phyloP scores from a whole-genome alignment of 805 yeast species.

The Pichia deserticola region DNA sequence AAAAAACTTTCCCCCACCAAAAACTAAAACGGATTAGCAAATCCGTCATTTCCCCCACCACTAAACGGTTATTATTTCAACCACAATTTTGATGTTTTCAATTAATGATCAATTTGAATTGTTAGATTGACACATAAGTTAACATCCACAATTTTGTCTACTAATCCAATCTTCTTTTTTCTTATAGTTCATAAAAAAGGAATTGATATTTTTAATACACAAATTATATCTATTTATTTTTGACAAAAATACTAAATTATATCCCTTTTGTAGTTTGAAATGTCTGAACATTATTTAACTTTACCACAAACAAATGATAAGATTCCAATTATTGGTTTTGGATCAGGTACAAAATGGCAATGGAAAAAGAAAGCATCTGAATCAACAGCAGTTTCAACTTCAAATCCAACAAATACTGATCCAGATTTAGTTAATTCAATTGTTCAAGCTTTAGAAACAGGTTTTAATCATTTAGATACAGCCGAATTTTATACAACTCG shows the following conservation, averaged over 20 bases:
- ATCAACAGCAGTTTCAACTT: constrained; percentile 13
- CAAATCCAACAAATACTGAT: constrained; percentile 14
- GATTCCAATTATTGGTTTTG: constrained; percentile 30
- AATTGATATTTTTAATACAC: too few relatives aligned
- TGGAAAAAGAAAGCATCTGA: constrained; percentile 25
- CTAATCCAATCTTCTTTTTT: not conserved
- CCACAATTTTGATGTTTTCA: too few relatives aligned
- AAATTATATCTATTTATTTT: too few relatives aligned
- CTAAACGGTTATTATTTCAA: too few relatives aligned
- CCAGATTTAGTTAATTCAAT: constrained; percentile 39
- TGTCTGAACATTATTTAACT: constrained; percentile 18
- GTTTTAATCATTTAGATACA: constrained; percentile 55
- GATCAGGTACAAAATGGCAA: constrained; percentile 56
- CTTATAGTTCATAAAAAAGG: too few relatives aligned
- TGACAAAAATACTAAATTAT: not conserved
- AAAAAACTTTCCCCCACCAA: too few relatives aligned
- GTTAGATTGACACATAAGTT: too few relatives aligned
- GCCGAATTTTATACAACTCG: constrained; percentile 59
- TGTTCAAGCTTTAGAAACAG: constrained; percentile 38
- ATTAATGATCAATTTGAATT: too few relatives aligned
- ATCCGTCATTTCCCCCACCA: too few relatives aligned
- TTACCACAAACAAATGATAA: constrained; percentile 13
- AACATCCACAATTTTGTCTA: not conserved
- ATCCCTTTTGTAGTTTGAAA: not conserved
- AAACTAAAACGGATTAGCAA: too few relatives aligned